Base-by-base conservation (phyloP, 768 basidiomycete species). In the Xerocomellus dryophilus region DNA sequence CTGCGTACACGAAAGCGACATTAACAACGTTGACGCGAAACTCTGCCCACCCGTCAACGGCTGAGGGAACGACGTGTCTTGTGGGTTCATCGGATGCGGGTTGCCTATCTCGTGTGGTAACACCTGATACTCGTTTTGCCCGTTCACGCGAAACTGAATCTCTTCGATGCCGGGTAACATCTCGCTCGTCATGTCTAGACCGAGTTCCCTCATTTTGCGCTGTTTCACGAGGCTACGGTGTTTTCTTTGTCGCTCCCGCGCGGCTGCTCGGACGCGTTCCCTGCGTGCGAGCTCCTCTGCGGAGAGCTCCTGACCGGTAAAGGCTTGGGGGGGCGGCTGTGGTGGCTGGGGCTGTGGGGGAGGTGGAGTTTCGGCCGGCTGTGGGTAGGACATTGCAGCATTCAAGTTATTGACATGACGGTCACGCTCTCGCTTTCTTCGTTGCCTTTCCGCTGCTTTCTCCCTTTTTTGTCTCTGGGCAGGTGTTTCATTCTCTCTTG, bases 361-460 rank as follows among this genome's bases (percentile, higher is more conserved):
- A 43, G 66, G 64, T 51, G 66, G 72, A 23, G 67, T 68, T 39
- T 74, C 68, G 35, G 64, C 64, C 43, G 68, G 63, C 43, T 66
- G 66, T 50, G 73, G 61, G 58, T 74, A 76, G 55, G 74, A 62
- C 67, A 79, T 75, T 47, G 76, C 73, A 39, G 76, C 78, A 56
- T 71, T 72, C 50, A 72, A 7, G 53, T 66, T 67, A 60, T 72
- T 71, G 31, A 73, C 75, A 63, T 76, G 74, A 43, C 79, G 73
- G 70, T 79, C 79, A 63, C 88, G 81, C 73, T 90, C 90, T 46
- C 90, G 84, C 69, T 93, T 93, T 57, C 88, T 70, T 43, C 90
- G 81, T 68, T 93, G 90, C 56, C 90, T 78, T 69, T 92, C 90
- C 39, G 91, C 88, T 1, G 90, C 90, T 69, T 92, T 91, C 78